phyloP scores from a whole-genome alignment of 2,329 filamentous ascomycete genomes.

The Boeremia exigua region DNA sequence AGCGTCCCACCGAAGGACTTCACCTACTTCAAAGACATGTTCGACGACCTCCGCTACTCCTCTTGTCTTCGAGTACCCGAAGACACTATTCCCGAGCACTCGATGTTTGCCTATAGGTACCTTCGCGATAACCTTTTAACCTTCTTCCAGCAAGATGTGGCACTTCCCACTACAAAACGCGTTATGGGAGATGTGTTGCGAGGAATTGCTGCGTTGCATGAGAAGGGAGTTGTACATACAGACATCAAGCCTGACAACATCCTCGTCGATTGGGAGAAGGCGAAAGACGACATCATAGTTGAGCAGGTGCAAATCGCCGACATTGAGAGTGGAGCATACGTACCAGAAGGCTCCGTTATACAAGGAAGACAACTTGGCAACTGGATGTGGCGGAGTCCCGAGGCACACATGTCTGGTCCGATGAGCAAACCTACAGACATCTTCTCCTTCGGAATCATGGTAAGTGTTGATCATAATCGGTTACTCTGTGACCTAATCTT shows the following conservation, averaged over 20 bases:
- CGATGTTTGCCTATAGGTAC: constrained; percentile 56
- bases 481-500: background rate
- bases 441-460: constrained; percentile 54
- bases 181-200: constrained; percentile 46
- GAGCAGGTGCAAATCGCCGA: constrained; percentile 52
- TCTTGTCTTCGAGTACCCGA: constrained; percentile 22
- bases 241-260: constrained; percentile 56
- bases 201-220: constrained; percentile 13
- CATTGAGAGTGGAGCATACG: constrained; percentile 50
- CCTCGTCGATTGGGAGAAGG: constrained; percentile 50
- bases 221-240: constrained; percentile 25
- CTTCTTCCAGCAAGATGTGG: constrained; percentile 51
- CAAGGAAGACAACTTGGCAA: constrained; percentile 51
- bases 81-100: constrained; percentile 54
- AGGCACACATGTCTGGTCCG: constrained; percentile 51
- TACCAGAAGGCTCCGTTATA: constrained; percentile 47
- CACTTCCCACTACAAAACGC: constrained; percentile 48
- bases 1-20: constrained; percentile 5
- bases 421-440: constrained; percentile 52
- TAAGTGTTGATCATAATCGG: constrained; percentile 32
- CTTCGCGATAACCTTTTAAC: constrained; percentile 52
- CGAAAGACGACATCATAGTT: constrained; percentile 32
- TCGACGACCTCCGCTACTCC: constrained; percentile 16
- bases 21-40: constrained; percentile 17
- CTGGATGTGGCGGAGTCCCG: constrained; percentile 55